Conservation (phyloP, 257 asterid species). For the Lycium barbarum region DNA sequence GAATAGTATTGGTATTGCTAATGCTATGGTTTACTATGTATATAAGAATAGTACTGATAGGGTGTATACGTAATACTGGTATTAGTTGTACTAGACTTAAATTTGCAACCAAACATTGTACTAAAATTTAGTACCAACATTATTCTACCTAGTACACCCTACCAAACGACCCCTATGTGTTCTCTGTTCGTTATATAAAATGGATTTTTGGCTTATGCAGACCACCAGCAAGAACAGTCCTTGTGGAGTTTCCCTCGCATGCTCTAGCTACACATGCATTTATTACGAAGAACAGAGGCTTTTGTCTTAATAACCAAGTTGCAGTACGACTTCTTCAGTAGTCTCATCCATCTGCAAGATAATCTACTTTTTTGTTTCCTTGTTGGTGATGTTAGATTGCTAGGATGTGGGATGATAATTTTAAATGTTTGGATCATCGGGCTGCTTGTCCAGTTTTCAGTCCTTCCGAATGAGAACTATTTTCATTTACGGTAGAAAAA, state of each 20-base stretch:
- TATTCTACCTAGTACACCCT: too few relatives aligned
- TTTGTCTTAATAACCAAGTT: conserved; percentile 71
- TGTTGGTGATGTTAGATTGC: background rate
- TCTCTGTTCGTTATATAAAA: background rate
- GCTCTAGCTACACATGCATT: conserved; percentile 75
- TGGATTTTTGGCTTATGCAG: conserved; percentile 47
- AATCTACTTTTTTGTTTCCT: background rate
- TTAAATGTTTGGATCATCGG: background rate
- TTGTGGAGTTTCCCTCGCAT: conserved; percentile 69
- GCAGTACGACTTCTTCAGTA: conserved; percentile 67
- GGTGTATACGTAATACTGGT: too few relatives aligned
- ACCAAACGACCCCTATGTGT: background rate
- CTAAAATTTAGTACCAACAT: too few relatives aligned
- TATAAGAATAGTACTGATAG: too few relatives aligned
- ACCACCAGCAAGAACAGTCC: conserved; percentile 51
- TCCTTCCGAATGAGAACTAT: background rate
- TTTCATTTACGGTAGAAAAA: background rate
- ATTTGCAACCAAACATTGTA: too few relatives aligned
- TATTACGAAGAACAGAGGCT: conserved; percentile 75
- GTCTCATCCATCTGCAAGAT: conserved; percentile 22
- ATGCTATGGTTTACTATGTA: too few relatives aligned
- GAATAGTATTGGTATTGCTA: too few relatives aligned
- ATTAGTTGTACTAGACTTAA: too few relatives aligned
- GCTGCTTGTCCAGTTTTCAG: conserved; percentile 5
- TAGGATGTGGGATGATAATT: background rate